These are phyloP conservation scores for Blumeria graminis DNA, from an alignment of 2,329 filamentous ascomycete species.

Conservation along the genomic window DNA sequence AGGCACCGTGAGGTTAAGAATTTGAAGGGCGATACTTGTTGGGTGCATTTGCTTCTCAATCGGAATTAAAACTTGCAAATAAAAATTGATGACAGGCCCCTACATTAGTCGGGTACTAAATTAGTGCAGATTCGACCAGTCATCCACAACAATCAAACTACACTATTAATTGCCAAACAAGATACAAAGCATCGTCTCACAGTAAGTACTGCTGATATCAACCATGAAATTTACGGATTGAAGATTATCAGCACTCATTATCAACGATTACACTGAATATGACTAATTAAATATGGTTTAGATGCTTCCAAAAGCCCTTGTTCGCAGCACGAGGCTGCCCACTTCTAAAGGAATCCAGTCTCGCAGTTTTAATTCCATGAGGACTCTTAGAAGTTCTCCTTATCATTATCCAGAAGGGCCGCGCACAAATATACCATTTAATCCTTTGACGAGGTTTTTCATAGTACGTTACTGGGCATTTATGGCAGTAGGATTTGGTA, in stretches of 20 bases:
- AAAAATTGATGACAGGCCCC: too few species aligned
- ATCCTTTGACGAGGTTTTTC: conserved; percentile 77
- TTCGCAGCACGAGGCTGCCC: conserved; percentile 37
- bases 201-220: background rate
- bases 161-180: background rate
- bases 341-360: conserved; percentile 33
- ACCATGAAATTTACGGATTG: background rate
- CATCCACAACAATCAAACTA: background rate
- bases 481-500: conserved; percentile 29
- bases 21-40: too few species aligned
- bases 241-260: background rate
- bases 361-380: conserved; percentile 85
- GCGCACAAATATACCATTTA: conserved; percentile 89
- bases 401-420: conserved; percentile 98
- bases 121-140: background rate
- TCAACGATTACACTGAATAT: background rate
- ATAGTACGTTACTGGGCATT: conserved; percentile 60
- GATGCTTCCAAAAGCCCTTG: conserved; percentile 61
- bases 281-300: conserved; percentile 16
- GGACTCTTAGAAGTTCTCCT: conserved; percentile 60
- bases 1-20: too few species aligned
- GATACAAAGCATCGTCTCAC: background rate
- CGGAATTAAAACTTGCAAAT: too few species aligned
- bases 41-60: too few species aligned
- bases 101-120: background rate